Percentiles rank a stretch among this genome's conserved stretches.
Conservation (phyloP, 495 filamentous ascomycete genomes). For the Penicillium mononematosum region DNA sequence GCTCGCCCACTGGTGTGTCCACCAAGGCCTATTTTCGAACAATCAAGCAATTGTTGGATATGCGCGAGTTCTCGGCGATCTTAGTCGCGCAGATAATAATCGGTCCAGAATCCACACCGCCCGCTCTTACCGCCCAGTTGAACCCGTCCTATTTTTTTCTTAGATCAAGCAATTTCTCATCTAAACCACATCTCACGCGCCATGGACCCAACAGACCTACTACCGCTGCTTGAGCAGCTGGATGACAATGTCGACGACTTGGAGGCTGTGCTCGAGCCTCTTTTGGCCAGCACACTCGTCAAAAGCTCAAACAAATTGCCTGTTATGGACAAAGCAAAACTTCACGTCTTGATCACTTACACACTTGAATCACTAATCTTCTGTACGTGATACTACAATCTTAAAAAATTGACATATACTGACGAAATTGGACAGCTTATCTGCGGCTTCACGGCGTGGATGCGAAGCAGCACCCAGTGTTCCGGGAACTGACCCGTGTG, state of each 20-base stretch:
- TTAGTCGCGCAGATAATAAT: conserved; percentile 20
- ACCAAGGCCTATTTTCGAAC: background rate
- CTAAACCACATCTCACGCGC: conserved; percentile 14
- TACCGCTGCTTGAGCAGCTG: conserved; percentile 64
- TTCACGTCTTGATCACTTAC: conserved; percentile 80
- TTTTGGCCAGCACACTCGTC: conserved; percentile 61
- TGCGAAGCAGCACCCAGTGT: conserved; percentile 80
- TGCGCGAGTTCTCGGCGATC: background rate
- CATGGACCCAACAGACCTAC: conserved; percentile 46
- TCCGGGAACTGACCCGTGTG: conserved; percentile 77
- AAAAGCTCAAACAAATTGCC: conserved; percentile 75
- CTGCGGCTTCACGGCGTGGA: conserved; percentile 76
- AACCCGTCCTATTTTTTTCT: conserved; percentile 27
- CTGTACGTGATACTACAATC: conserved; percentile 51
- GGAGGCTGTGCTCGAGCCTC: conserved; percentile 65
- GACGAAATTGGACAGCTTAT: conserved; percentile 54
- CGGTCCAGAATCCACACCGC: conserved; percentile 23
- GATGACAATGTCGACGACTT: conserved; percentile 75
- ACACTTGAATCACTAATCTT: conserved; percentile 90
- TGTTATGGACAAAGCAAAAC: conserved; percentile 88
- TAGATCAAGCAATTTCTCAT: conserved; percentile 10
- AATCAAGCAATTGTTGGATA: conserved; percentile 2
- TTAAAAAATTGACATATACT: conserved; percentile 7
- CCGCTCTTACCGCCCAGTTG: conserved; percentile 20
- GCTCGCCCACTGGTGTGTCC: background rate